Evolutionary conservation across 352 stramenopile genomes (phyloP).

Genomic region (Pythium sp.): DNA sequence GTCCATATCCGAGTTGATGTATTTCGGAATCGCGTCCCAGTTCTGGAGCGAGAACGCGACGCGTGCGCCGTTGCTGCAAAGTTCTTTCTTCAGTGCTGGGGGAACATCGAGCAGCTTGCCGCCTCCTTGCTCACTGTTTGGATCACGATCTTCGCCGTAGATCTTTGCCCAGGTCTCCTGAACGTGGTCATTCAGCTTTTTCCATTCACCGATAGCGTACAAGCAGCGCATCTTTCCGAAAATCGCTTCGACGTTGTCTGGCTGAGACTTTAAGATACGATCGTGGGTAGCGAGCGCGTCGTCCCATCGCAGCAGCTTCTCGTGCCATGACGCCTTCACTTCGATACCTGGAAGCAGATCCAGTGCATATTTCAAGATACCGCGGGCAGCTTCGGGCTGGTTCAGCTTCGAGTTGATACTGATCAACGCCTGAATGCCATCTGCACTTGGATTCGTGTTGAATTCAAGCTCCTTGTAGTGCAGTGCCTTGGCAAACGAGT

Average conservation of each 20-base stretch:
- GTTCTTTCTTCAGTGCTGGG: constrained; percentile 78
- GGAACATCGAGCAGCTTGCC: constrained; percentile 71
- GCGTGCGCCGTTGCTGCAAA: constrained; percentile 77
- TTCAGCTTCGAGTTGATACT: constrained; percentile 98
- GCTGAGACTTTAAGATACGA: constrained; percentile 56
- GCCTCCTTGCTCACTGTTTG: constrained; percentile 32
- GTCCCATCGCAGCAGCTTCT: constrained; percentile 98
- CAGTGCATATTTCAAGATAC: constrained; percentile 94
- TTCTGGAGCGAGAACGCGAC: constrained; percentile 85
- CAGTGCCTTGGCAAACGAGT: constrained; percentile 98
- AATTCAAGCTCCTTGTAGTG: constrained; percentile 99
- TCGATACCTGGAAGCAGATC: constrained; percentile 72
- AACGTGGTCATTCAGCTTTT: constrained; percentile 93
- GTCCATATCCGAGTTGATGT: constrained; percentile 88
- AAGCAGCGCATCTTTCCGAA: constrained; percentile 99
- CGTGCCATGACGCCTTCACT: constrained; percentile 96
- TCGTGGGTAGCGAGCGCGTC: constrained; percentile 96
- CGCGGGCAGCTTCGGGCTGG: constrained; percentile 96
- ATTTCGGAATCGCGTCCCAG: constrained; percentile 82
- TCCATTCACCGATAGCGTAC: constrained; percentile 97
- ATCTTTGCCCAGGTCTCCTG: constrained; percentile 85
- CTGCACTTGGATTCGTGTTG: constrained; percentile 84
- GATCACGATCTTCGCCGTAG: constrained; percentile 58
- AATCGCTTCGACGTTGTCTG: constrained; percentile 93
- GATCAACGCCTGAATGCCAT: constrained; percentile 98